Base-by-base conservation (phyloP, 306 rosid species). In the Fagus crenata region DNA sequence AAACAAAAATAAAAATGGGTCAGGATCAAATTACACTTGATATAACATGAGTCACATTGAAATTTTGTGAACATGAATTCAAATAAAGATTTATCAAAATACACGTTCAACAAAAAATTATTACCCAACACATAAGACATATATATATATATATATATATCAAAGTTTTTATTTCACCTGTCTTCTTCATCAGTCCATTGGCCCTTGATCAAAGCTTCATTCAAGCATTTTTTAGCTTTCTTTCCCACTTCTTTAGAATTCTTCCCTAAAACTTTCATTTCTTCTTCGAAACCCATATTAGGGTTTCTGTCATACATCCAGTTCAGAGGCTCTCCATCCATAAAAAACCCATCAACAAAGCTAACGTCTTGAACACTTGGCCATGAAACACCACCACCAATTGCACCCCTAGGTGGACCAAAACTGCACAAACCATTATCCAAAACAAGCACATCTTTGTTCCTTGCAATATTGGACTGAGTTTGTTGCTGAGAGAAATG, bases 171-270 rank as follows among this genome's bases (percentile, higher is more conserved):
- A 64, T 31, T 41, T 31, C 39, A 92, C 99, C 89, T 95, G 83
- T 95, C 97, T 85, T 95, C 99, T 78, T 91, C 97, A 2, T 87
- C 89, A 15, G 88, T 87, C 99, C 97, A 95, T 40, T 92, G 96
- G 15, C 99, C 97, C 85, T 92, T 95, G 81, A 92, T 89, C 73
- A 89, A 71, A 51, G 80, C 71, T 22, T 79, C 70, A 40, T 77
- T 49, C 67, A 77, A 73, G 4, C 43, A 80, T 74, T 83, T 89
- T 73, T 80, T 86, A 54, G 72, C 71, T 78, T 72, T 92, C 75
- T 89, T 85, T 46, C 87, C 86, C 36, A 61, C 72, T 6, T 32
- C 74, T 35, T 80, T 81, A 14, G 28, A 33, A 40, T 53, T 80
- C 32, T 84, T 80, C 41, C 73, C 78, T 28, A 18, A 53, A 65